Evolutionary conservation across 257 asterid species (phyloP).

Genomic region (Gentiana dahurica): DNA sequence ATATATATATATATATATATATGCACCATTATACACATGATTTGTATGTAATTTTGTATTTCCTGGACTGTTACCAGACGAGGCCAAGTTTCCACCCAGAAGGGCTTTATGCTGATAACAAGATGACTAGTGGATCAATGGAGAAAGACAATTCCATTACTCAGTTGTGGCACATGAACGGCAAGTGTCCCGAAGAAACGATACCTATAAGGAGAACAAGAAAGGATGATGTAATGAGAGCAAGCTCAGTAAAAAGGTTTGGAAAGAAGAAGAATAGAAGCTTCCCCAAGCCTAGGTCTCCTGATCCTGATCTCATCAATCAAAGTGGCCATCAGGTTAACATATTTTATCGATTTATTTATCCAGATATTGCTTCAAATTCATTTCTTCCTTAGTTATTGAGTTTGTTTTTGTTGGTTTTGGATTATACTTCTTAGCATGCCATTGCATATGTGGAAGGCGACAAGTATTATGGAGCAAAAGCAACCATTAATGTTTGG

Average conservation of each 20-base stretch:
- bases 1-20: too few species aligned
- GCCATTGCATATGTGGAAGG: conserved; percentile 85
- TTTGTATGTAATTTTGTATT: neutral
- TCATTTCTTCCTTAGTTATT: neutral
- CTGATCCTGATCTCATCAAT: conserved; percentile 13
- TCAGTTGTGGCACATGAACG: conserved; percentile 16
- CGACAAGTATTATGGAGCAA: conserved; percentile 71
- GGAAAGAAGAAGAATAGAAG: conserved; percentile 20
- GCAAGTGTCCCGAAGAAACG: conserved; percentile 15
- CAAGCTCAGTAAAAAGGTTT: conserved; percentile 17
- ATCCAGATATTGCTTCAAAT: too few species aligned
- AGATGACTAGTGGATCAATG: neutral
- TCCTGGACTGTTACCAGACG: conserved; percentile 8
- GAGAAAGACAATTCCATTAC: conserved; percentile 9
- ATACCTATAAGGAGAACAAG: conserved; percentile 17
- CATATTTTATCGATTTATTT: neutral
- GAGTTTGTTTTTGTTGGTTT: conserved; percentile 21
- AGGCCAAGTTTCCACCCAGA: conserved; percentile 19
- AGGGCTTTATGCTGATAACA: conserved; percentile 12
- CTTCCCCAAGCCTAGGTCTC: conserved; percentile 9
- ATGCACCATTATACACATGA: neutral
- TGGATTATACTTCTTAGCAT: conserved; percentile 42
- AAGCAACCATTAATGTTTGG: conserved; percentile 84
- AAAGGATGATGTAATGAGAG: conserved; percentile 17
- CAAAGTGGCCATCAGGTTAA: conserved; percentile 15